Conservation (phyloP, 148 eudicot genomes). For the Rhododendron kiyosumense region DNA sequence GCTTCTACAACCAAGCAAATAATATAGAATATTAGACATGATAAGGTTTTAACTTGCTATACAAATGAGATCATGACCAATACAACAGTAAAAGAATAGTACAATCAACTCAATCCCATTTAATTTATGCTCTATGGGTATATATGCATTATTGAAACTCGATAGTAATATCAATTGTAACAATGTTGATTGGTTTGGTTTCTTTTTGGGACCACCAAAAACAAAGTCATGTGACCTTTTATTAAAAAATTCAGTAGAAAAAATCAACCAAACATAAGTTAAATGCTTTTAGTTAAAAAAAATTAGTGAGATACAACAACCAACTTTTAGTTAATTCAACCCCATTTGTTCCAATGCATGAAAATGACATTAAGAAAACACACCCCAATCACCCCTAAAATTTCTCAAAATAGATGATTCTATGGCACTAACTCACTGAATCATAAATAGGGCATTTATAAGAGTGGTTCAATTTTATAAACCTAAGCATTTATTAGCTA, state of each 20-base stretch:
- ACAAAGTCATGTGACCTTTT: background rate
- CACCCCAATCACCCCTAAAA: too few relatives aligned
- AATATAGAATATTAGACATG: background rate
- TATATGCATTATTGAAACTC: background rate
- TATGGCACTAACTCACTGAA: too few relatives aligned
- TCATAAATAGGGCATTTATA: too few relatives aligned
- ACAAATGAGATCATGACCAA: background rate
- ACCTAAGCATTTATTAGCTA: too few relatives aligned
- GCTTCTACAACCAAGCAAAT: background rate
- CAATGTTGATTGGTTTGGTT: background rate
- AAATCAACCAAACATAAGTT: background rate
- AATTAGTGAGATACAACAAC: background rate
- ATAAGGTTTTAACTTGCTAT: background rate
- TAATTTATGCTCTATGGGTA: background rate
- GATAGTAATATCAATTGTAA: background rate
- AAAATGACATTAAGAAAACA: too few relatives aligned
- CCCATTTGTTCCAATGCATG: background rate
- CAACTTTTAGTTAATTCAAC: background rate
- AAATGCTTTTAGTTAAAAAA: background rate
- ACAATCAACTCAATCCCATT: background rate
- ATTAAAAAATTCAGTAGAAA: background rate
- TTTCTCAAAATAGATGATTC: too few relatives aligned
- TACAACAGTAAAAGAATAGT: background rate
- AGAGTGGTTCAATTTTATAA: too few relatives aligned
- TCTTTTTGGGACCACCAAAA: background rate